Evolutionary conservation across 352 stramenopile species (phyloP).

Genomic region (Pythium rishiriense): DNA sequence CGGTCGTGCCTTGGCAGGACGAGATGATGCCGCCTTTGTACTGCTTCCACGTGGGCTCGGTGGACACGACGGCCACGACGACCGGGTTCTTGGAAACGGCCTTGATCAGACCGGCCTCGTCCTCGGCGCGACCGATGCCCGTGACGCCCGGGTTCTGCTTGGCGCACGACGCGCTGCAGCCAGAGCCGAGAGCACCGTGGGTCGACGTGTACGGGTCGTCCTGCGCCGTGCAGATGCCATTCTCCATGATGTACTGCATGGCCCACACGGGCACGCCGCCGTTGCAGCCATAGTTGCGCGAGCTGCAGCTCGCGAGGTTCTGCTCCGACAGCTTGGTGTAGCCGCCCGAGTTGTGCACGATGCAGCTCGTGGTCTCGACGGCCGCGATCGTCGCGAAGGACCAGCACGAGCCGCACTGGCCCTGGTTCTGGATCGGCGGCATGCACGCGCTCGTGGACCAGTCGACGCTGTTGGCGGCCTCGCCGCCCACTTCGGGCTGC

Average conservation of each 20-base stretch:
- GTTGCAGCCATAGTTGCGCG: slow-evolving; percentile 86
- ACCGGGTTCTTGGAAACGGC: slow-evolving; percentile 94
- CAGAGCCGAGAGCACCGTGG: slow-evolving; percentile 6
- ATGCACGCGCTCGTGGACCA: slow-evolving; percentile 24
- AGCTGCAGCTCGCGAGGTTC: slow-evolving; percentile 92
- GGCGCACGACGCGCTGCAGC: slow-evolving; percentile 13
- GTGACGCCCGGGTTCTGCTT: slow-evolving; percentile 15
- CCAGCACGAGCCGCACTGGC: slow-evolving; percentile 94
- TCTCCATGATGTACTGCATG: slow-evolving; percentile 88
- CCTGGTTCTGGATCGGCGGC: slow-evolving; percentile 90
- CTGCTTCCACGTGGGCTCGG: slow-evolving; percentile 96
- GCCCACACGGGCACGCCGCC: slow-evolving; percentile 91
- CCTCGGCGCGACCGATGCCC: slow-evolving; percentile 3
- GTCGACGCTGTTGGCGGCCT: slow-evolving; percentile 11
- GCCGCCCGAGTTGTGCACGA: slow-evolving; percentile 59
- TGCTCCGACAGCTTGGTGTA: slow-evolving; percentile 89
- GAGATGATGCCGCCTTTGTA: slow-evolving; percentile 93
- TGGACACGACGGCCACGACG: slow-evolving; percentile 92
- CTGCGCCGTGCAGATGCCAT: slow-evolving; percentile 81
- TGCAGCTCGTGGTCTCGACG: slow-evolving; percentile 89
- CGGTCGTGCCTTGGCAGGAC: slow-evolving; percentile 62
- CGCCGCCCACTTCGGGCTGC: neutral
- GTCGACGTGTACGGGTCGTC: slow-evolving; percentile 76
- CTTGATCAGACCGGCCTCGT: slow-evolving; percentile 71
- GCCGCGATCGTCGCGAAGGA: slow-evolving; percentile 94